Conservation (phyloP, 257 asterid genomes). For the Solanum ossicruentum region DNA sequence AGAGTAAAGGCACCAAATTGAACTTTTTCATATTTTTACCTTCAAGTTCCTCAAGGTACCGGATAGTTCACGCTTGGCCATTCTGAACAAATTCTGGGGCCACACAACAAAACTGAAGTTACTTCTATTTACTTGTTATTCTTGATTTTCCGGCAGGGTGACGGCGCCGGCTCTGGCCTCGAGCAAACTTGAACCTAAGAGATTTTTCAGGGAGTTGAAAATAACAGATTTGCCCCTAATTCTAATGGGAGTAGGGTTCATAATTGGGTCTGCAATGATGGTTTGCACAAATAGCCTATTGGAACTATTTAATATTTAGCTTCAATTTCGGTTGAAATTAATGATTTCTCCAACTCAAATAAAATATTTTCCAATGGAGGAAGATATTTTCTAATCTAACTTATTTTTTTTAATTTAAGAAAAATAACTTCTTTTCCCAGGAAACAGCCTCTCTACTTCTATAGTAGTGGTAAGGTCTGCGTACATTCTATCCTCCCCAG, state of each 20-base stretch:
- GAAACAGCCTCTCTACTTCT: too few relatives aligned
- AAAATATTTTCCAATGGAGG: too few relatives aligned
- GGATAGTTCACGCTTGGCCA: slow-evolving; percentile 88
- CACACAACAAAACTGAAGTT: not conserved
- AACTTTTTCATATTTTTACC: slow-evolving; percentile 19
- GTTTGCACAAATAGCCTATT: not conserved
- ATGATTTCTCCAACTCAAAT: not conserved
- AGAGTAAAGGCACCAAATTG: not conserved
- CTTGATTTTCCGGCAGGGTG: not conserved
- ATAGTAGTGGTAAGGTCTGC: too few relatives aligned
- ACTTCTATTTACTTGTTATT: not conserved
- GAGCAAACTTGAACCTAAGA: not conserved
- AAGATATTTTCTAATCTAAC: too few relatives aligned
- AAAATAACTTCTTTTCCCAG: too few relatives aligned
- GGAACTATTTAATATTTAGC: not conserved
- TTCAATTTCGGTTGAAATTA: too few relatives aligned
- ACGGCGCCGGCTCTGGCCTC: not conserved
- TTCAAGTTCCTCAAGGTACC: slow-evolving; percentile 76
- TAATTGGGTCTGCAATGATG: not conserved
- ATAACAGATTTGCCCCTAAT: not conserved
- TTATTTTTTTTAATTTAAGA: too few relatives aligned
- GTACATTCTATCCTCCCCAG: too few relatives aligned
- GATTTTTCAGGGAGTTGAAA: not conserved
- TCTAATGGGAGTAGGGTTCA: not conserved
- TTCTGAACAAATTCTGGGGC: not conserved